These are phyloP conservation scores for Diplodia sapinea DNA, from an alignment of 2,329 filamentous ascomycete genomes.

Conservation along the genomic window DNA sequence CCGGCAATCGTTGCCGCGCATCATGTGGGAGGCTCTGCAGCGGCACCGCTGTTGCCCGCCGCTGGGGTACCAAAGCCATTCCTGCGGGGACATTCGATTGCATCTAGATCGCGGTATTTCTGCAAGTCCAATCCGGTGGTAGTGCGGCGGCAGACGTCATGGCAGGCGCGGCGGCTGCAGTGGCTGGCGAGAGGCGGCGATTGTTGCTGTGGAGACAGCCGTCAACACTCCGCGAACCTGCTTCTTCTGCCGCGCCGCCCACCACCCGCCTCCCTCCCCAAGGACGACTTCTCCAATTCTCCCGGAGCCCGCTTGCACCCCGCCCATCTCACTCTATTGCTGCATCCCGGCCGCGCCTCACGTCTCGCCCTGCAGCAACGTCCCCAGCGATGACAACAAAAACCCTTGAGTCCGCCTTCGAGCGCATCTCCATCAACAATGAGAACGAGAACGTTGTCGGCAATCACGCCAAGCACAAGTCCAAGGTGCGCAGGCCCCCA, in stretches of 20 bases:
- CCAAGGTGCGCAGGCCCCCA: slow-evolving; percentile 66
- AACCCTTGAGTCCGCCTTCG: slow-evolving; percentile 83
- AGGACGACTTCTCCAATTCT: slow-evolving; percentile 30
- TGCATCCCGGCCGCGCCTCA: not conserved
- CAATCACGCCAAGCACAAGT: slow-evolving; percentile 67
- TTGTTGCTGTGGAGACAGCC: slow-evolving; percentile 31
- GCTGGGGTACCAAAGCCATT: not conserved
- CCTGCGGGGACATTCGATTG: not conserved
- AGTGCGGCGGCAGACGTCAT: not conserved
- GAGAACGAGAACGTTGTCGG: slow-evolving; percentile 72
- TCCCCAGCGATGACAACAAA: slow-evolving; percentile 68
- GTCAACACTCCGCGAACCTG: slow-evolving; percentile 22
- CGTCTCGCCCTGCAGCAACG: too few species aligned
- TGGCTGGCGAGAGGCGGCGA: slow-evolving; percentile 8
- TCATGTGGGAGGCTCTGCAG: slow-evolving; percentile 16
- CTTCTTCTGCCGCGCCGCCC: slow-evolving; percentile 14
- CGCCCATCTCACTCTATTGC: not conserved
- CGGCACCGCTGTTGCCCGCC: not conserved
- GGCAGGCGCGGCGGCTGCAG: not conserved
- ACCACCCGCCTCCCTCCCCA: slow-evolving; percentile 17
- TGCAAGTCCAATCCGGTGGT: not conserved
- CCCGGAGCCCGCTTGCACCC: slow-evolving; percentile 12
- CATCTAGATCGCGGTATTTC: not conserved
- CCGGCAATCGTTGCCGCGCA: slow-evolving; percentile 20
- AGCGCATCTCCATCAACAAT: slow-evolving; percentile 87